Conservation (phyloP, 1,284 basidiomycete genomes). For the Sporisorium exsertum region DNA sequence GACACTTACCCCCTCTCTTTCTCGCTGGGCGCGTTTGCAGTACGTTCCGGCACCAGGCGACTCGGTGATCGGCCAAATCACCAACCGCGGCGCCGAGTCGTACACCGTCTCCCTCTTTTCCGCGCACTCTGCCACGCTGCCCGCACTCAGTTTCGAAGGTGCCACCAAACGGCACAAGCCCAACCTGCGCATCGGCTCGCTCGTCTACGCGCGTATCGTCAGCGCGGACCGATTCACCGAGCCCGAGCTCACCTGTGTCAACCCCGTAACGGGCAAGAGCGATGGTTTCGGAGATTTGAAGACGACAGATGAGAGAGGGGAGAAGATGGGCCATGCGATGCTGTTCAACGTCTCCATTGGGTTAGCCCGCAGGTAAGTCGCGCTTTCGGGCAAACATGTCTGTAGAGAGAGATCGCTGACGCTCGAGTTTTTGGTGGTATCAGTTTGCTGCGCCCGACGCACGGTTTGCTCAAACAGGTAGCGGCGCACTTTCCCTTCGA, state of each 20-base stretch:
- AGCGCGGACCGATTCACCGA: conserved; percentile 59
- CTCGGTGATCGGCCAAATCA: conserved; percentile 63
- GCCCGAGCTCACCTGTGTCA: conserved; percentile 66
- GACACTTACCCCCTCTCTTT: neutral
- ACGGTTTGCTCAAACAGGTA: conserved; percentile 50
- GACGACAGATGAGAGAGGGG: conserved; percentile 40
- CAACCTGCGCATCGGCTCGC: conserved; percentile 60
- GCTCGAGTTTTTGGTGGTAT: neutral
- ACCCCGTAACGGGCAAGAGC: conserved; percentile 58
- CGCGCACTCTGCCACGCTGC: conserved; percentile 55
- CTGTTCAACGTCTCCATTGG: conserved; percentile 43
- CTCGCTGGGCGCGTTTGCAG: neutral
- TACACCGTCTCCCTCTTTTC: conserved; percentile 62
- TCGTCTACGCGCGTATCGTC: conserved; percentile 63
- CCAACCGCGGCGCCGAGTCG: conserved; percentile 57
- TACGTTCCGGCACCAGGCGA: conserved; percentile 60
- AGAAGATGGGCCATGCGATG: conserved; percentile 39
- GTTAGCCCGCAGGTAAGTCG: conserved; percentile 42
- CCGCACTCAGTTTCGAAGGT: conserved; percentile 66
- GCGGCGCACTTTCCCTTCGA: conserved; percentile 65
- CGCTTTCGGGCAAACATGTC: too few relatives aligned
- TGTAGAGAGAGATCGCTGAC: neutral
- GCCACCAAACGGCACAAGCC: conserved; percentile 67
- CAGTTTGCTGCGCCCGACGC: conserved; percentile 46
- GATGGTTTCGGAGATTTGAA: conserved; percentile 66